These are phyloP conservation scores for Aurantiochytrium sp. DNA, from an alignment of 108 stramenopile species.

Conservation along the genomic window DNA sequence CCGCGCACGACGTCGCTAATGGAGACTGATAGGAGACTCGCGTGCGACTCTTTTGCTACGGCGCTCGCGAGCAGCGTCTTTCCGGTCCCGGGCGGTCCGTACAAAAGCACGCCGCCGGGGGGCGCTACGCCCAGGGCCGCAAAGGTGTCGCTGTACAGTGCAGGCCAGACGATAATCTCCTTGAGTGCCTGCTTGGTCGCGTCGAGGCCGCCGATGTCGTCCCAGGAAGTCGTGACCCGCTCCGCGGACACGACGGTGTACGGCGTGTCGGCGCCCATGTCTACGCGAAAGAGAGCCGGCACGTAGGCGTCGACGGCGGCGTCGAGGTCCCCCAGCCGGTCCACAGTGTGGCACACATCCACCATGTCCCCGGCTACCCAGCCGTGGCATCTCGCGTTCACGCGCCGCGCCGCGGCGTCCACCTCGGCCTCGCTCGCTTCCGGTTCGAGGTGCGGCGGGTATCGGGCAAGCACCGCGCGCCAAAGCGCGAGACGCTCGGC, in stretches of 20 bases:
- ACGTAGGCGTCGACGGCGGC: background rate
- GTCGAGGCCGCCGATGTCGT: conserved; percentile 95
- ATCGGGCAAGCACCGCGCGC: background rate
- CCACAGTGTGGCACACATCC: background rate
- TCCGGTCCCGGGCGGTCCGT: conserved; percentile 97
- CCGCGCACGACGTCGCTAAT: conserved; percentile 66
- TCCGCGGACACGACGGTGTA: conserved; percentile 35
- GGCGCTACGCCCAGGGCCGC: conserved; percentile 87
- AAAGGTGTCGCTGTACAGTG: conserved; percentile 89
- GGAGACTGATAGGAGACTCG: conserved; percentile 92
- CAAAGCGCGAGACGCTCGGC: background rate
- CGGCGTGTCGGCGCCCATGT: background rate
- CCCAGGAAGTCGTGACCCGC: conserved; percentile 90
- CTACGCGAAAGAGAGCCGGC: background rate
- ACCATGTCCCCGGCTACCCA: background rate
- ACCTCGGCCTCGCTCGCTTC: background rate
- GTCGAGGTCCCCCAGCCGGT: background rate
- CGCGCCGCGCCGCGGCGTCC: background rate
- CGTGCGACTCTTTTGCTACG: conserved; percentile 97
- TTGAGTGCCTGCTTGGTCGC: conserved; percentile 96
- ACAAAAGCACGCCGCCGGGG: conserved; percentile 93
- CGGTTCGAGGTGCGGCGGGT: background rate
- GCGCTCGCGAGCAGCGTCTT: conserved; percentile 98
- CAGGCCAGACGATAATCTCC: conserved; percentile 96
- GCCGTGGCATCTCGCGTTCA: background rate